These are phyloP conservation scores for Citrus mangshanensis DNA, from an alignment of 345 rosid species.

Conservation along the genomic window DNA sequence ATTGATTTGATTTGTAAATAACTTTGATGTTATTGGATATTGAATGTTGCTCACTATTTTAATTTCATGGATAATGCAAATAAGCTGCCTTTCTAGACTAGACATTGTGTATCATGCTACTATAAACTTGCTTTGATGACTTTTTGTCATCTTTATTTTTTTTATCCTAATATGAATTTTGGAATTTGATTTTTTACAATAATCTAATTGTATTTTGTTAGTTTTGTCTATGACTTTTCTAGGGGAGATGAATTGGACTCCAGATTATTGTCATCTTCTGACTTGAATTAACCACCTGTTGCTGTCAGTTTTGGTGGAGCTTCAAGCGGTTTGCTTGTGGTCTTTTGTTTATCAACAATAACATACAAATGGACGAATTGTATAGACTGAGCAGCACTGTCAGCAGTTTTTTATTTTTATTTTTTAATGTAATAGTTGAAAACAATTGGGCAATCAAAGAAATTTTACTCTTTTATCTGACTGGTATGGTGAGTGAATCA, in stretches of 20 bases:
- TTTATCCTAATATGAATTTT: background rate
- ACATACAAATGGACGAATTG: no score
- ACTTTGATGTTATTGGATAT: background rate
- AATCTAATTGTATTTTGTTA: slow-evolving; percentile 14
- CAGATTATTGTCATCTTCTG: slow-evolving; percentile 61
- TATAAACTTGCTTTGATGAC: background rate
- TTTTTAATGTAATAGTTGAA: no score
- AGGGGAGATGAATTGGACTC: slow-evolving; percentile 97
- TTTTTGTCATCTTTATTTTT: background rate
- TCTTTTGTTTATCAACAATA: no score
- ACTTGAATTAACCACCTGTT: background rate
- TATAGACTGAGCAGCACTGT: no score
- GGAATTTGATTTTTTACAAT: background rate
- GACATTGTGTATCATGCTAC: background rate
- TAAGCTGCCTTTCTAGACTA: background rate
- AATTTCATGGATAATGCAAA: background rate
- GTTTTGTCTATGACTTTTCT: slow-evolving; percentile 17
- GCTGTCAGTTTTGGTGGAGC: no score
- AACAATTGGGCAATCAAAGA: no score
- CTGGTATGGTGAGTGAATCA: no score
- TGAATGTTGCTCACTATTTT: background rate
- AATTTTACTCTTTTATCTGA: no score
- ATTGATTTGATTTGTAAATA: background rate
- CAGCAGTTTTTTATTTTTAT: no score
- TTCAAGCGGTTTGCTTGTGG: no score